These are phyloP conservation scores for Pythium rhizo-oryzae DNA, from an alignment of 352 stramenopile species.

Conservation along the genomic window DNA sequence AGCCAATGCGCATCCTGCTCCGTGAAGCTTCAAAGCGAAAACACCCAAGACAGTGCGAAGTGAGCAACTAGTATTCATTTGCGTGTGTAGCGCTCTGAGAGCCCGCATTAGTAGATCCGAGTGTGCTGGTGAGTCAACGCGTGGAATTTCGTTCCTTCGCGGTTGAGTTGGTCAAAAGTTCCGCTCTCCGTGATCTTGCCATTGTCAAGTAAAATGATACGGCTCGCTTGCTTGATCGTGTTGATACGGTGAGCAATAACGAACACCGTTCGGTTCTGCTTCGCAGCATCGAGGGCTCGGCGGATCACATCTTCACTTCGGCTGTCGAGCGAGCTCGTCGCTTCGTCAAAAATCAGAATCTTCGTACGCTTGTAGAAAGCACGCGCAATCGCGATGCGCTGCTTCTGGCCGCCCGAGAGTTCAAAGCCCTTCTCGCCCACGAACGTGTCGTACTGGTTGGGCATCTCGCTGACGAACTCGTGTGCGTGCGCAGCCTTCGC, in stretches of 20 bases:
- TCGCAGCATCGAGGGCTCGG: slow-evolving; percentile 58
- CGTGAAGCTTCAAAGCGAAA: slow-evolving; percentile 70
- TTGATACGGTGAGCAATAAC: slow-evolving; percentile 87
- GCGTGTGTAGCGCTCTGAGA: not conserved
- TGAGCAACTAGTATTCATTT: slow-evolving; percentile 35
- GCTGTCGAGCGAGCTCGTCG: slow-evolving; percentile 82
- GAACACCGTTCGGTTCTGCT: slow-evolving; percentile 77
- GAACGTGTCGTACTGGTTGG: slow-evolving; percentile 95
- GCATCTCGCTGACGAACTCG: slow-evolving; percentile 84
- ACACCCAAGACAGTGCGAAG: slow-evolving; percentile 46
- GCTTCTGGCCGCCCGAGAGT: slow-evolving; percentile 97
- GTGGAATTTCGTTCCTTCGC: slow-evolving; percentile 80
- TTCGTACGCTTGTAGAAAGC: slow-evolving; percentile 85
- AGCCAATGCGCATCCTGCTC: slow-evolving; percentile 68
- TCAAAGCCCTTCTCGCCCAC: slow-evolving; percentile 97
- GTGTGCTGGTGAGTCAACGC: slow-evolving; percentile 67
- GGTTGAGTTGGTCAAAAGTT: slow-evolving; percentile 77
- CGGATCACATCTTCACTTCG: slow-evolving; percentile 83
- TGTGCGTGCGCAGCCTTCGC: slow-evolving; percentile 77
- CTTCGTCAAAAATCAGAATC: slow-evolving; percentile 85
- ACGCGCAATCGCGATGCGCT: slow-evolving; percentile 89
- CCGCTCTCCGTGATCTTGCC: slow-evolving; percentile 76
- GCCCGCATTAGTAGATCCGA: slow-evolving; percentile 47
- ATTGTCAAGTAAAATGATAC: slow-evolving; percentile 83
- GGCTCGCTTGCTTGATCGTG: slow-evolving; percentile 84